phyloP scores from a whole-genome alignment of 2,329 filamentous ascomycete genomes.

The Colletotrichum simmondsii region DNA sequence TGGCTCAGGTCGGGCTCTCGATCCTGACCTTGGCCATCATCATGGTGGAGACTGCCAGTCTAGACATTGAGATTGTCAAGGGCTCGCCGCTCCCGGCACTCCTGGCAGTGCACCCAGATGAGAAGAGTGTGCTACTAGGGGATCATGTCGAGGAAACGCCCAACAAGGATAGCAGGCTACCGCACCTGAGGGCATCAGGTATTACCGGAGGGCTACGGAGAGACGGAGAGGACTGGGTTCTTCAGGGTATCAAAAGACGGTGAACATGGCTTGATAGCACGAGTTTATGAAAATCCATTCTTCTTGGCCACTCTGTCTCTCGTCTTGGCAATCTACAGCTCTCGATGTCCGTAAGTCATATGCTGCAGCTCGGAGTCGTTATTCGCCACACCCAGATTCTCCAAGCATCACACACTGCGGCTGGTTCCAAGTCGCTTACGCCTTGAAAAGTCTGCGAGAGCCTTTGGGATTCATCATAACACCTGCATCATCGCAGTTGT shows the following conservation, averaged over 20 bases:
- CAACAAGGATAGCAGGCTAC: neutral
- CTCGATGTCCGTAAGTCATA: no score
- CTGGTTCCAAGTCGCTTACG: neutral
- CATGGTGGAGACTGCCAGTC: constrained; percentile 8
- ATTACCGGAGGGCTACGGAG: constrained; percentile 4
- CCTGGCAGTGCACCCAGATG: constrained; percentile 1
- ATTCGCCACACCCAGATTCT: no score
- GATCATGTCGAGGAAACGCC: neutral
- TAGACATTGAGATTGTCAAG: constrained; percentile 26
- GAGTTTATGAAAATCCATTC: no score
- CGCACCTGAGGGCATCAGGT: constrained; percentile 1
- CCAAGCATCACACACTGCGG: neutral
- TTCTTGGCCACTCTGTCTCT: no score
- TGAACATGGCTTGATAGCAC: neutral
- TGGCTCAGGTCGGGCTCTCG: constrained; percentile 16
- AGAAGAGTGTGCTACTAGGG: neutral
- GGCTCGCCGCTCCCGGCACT: constrained; percentile 19
- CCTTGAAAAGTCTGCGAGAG: neutral
- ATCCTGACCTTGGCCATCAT: constrained; percentile 9
- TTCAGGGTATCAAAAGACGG: neutral
- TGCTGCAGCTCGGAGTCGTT: no score
- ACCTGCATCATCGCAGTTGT: constrained; percentile 6
- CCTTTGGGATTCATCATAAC: neutral
- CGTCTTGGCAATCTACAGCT: no score
- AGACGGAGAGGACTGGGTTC: constrained; percentile 7